These are phyloP conservation scores for Nakazawaea ambrosiae DNA, from an alignment of 805 yeast species.

Conservation along the genomic window DNA sequence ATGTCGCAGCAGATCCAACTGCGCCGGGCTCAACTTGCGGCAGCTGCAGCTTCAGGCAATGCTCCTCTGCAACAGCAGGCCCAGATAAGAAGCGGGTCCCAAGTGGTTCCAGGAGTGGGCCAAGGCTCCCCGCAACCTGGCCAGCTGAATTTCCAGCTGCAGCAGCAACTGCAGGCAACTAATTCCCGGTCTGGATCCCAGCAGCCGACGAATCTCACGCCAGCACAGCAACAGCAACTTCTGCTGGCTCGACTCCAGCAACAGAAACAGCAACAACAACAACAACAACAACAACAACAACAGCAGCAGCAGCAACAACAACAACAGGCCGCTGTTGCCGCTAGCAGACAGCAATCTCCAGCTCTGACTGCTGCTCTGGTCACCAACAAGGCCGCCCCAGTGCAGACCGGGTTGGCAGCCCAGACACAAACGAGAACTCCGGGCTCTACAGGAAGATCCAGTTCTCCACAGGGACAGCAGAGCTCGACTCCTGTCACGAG, in stretches of 20 bases:
- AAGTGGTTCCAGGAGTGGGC: too few relatives aligned
- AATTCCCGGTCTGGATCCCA: not conserved
- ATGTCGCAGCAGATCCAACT: conserved; percentile 31
- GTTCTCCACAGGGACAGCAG: conserved; percentile 18
- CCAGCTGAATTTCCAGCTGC: not conserved
- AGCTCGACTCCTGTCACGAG: conserved; percentile 33
- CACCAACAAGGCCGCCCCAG: conserved; percentile 11
- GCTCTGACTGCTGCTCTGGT: conserved; percentile 8
- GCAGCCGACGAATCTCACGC: not conserved
- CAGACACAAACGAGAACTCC: conserved; percentile 6
- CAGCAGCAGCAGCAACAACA: conserved; percentile 14
- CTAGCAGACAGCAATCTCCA: conserved; percentile 11
- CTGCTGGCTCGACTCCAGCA: conserved; percentile 12
- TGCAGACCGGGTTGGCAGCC: conserved; percentile 2
- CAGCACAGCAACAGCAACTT: conserved; percentile 4
- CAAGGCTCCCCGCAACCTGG: not conserved
- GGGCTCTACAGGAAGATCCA: conserved; percentile 10
- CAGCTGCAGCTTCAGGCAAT: conserved; percentile 1
- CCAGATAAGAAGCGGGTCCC: conserved; percentile 2
- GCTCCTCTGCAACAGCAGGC: conserved; percentile 7
- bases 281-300: conserved; percentile 12
- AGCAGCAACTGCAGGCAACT: not conserved
- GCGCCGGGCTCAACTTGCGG: conserved; percentile 12
- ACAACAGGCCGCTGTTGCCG: conserved; percentile 3
- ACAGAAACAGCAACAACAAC: conserved; percentile 11